Base-by-base conservation (phyloP, 306 rosid species). In the Cicer cuneatum region DNA sequence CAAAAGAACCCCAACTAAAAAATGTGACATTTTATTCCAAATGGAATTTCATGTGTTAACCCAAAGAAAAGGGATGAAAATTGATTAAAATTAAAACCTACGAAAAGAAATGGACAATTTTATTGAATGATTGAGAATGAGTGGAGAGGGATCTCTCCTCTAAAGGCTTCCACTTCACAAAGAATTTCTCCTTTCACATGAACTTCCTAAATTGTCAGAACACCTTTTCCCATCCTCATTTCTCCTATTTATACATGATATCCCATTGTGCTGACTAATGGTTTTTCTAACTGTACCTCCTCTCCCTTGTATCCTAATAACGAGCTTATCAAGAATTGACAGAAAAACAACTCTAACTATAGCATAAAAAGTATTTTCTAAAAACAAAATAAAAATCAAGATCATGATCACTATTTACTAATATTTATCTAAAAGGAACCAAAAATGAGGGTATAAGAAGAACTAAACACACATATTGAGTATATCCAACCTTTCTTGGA, bases 401-500 rank as follows among this genome's bases (percentile, higher is more conserved):
- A 60, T 62, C 14, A 21, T 65, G 35, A 29, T 0, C 35, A 29
- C 35, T 29, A 29, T 29, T 29, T 29, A 29, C 52, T 21, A 73
- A 65, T 18, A 67, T 51, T 67, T 59, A 68, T 66, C 21, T 70
- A 80, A 68, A 68, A 74, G 51, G 45, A 68, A 74, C 70, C 16
- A 78, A 10, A 69, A 72, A 58, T 7, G 53, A 60, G 19, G 8
- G 24, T n/a, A 2, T 1, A 48, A 41, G 10, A 51, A 58, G 52
- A 75, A 54, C 38, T 39, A 18, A 52, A 58, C 58, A 56, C 58
- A 56, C 13, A 9, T 63, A 63, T 16, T 13, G 57, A 66, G 60
- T 52, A 58, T 43, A 43, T 80, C 79, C 66, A 15, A 83, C 87
- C 84, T 80, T 83, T 53, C 41, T 45, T 52, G 45, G 78, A 72